phyloP scores from a whole-genome alignment of 106 monocot genomes.

The Hemerocallis citrina region DNA sequence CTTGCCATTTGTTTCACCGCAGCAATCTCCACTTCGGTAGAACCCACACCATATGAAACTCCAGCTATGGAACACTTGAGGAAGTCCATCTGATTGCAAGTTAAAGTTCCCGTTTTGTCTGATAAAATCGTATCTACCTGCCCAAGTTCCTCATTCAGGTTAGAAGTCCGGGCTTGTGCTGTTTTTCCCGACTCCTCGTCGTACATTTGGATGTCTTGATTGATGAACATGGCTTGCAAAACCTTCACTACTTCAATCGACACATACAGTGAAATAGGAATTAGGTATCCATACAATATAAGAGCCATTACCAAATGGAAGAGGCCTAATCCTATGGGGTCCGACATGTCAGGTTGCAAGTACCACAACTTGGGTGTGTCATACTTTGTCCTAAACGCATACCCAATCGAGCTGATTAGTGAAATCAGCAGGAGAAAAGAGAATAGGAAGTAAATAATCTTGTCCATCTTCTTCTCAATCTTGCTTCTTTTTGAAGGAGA shows the following conservation, averaged over 20 bases:
- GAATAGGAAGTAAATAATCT: conserved; percentile 65
- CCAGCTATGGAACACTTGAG: conserved; percentile 70
- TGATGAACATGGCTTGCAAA: conserved; percentile 72
- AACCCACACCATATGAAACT: conserved; percentile 56
- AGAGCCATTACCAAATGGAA: conserved; percentile 70
- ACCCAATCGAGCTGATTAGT: conserved; percentile 58
- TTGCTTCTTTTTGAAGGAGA: conserved; percentile 75
- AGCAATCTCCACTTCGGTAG: conserved; percentile 72
- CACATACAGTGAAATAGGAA: conserved; percentile 78
- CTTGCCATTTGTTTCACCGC: conserved; percentile 62
- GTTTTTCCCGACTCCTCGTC: conserved; percentile 58
- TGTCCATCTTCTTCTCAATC: conserved; percentile 79
- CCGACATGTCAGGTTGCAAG: conserved; percentile 32
- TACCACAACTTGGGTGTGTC: conserved; percentile 67
- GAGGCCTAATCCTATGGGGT: conserved; percentile 36
- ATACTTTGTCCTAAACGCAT: conserved; percentile 45
- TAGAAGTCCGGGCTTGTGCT: conserved; percentile 62
- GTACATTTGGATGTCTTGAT: conserved; percentile 70
- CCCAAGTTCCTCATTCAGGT: conserved; percentile 76
- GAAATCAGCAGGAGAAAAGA: conserved; percentile 58
- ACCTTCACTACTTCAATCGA: conserved; percentile 76
- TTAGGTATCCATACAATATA: conserved; percentile 71
- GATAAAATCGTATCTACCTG: conserved; percentile 76
- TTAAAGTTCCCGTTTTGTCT: conserved; percentile 70
- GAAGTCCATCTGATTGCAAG: conserved; percentile 88